phyloP scores from a whole-genome alignment of 805 yeast genomes.

The Metschnikowia cerradonensis region DNA sequence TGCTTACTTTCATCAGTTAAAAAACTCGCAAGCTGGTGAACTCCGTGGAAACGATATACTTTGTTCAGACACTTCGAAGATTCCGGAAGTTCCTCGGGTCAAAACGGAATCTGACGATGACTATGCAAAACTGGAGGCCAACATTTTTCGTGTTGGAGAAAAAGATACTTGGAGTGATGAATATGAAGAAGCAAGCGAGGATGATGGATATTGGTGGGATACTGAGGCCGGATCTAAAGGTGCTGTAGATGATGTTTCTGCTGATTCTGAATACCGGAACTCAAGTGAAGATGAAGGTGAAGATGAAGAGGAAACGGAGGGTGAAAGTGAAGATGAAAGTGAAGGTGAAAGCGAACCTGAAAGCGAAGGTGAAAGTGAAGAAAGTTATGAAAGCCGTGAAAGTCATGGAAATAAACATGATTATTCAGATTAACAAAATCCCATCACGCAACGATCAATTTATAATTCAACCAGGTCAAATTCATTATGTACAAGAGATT shows the following conservation, averaged over 20 bases:
- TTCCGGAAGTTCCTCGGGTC: neutral
- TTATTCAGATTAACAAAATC: neutral
- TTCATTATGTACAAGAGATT: neutral
- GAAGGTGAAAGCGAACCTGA: neutral
- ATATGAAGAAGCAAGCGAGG: conserved; percentile 1
- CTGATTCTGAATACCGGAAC: neutral
- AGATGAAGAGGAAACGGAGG: neutral
- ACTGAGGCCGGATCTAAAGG: neutral
- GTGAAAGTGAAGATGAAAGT: neutral
- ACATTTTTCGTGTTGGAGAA: neutral
- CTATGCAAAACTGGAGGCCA: conserved; percentile 1
- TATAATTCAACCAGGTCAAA: neutral
- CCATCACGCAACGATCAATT: neutral
- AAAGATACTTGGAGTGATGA: conserved; percentile 3
- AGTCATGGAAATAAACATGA: neutral
- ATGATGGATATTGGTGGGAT: conserved; percentile 2
- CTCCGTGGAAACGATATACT: neutral
- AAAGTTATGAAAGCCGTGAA: neutral
- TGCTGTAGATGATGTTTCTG: neutral
- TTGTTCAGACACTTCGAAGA: neutral
- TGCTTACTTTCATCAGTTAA: neutral
- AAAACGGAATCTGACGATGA: neutral
- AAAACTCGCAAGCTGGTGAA: neutral
- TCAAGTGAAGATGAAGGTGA: neutral
- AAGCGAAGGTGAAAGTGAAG: neutral